phyloP scores from a whole-genome alignment of 1,284 basidiomycete genomes.

The Boletus mariae region DNA sequence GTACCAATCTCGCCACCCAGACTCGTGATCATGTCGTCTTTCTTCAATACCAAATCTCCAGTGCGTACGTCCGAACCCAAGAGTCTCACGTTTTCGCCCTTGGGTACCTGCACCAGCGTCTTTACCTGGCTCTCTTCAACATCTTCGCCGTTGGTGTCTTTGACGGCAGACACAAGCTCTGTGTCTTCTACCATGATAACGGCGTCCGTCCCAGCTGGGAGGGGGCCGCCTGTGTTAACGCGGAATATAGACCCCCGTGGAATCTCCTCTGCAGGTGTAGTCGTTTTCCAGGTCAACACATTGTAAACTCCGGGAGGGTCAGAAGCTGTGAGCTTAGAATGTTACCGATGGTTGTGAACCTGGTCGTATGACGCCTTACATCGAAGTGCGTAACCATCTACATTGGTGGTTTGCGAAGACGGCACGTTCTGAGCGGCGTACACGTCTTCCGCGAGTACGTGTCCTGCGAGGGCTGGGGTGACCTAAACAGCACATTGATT shows the following conservation, averaged over 20 bases:
- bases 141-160: slow-evolving; percentile 43
- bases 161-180: slow-evolving; percentile 52
- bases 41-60: slow-evolving; percentile 65
- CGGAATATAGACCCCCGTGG: slow-evolving; percentile 61
- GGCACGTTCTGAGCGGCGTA: slow-evolving; percentile 63
- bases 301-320: slow-evolving; percentile 63
- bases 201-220: slow-evolving; percentile 72
- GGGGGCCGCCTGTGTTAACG: slow-evolving; percentile 75
- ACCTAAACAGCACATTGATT: slow-evolving; percentile 41
- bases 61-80: slow-evolving; percentile 71
- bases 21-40: slow-evolving; percentile 58
- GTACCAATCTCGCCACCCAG: slow-evolving; percentile 86
- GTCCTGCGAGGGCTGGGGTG: slow-evolving; percentile 51
- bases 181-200: slow-evolving; percentile 95
- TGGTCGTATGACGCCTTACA: slow-evolving; percentile 40
- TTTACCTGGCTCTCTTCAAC: slow-evolving; percentile 69
- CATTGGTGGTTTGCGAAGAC: slow-evolving; percentile 66
- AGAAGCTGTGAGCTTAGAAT: slow-evolving; percentile 40
- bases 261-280: slow-evolving; percentile 38
- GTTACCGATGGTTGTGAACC: slow-evolving; percentile 4
- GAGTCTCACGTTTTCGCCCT: slow-evolving; percentile 70
- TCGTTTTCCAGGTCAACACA: slow-evolving; percentile 63
- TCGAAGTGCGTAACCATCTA: slow-evolving; percentile 83
- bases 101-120: slow-evolving; percentile 59
- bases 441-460: slow-evolving; percentile 76